Base-by-base conservation (phyloP, 345 rosid genomes). In the Toxicodendron radicans region DNA sequence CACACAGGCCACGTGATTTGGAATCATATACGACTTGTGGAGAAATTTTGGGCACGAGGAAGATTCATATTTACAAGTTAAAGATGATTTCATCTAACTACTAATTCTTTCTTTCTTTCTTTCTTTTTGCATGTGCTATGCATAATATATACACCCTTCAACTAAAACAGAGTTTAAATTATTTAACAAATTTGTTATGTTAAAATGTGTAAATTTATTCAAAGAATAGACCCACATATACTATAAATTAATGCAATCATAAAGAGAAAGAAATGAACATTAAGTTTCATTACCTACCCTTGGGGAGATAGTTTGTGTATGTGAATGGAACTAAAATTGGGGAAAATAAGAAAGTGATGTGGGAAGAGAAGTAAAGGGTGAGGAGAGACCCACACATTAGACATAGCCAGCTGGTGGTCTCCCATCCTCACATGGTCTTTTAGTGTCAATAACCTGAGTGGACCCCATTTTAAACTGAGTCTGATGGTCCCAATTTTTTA, bases 361-460 rank as follows among this genome's bases (percentile, higher is more conserved):
- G 58, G 58, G 59, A 45, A 54, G 74, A 17, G 32, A 30, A 72
- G 59, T 48, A 64, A 75, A 35, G 48, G 20, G 43, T 20, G 54
- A 14, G 75, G 71, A 56, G 75, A 74, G 76, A 77, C 80, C 85
- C 85, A 68, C 76, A 33, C 17, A 57, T 7, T 72, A 59, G 85
- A 82, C 89, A 84, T 3, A 73, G 76, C 83, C 85, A 87, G 89
- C 87, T 85, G 87, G 87, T 85, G 84, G 87, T 77, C 76, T 81
- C 83, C 84, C 76, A 73, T 61, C 79, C 45, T 83, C 89, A 82
- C 91, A 85, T 83, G 87, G 73, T 61, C 61, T 66, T 78, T 59
- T 71, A 56, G 68, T 33, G 64, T 76, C 30, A 7, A 48, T 51
- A 53, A 72, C 73, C 68, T 13, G 2, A 17, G 73, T 80, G 84